Conservation (phyloP, 169 alveolate genomes). For the Plasmodium inui region DNA sequence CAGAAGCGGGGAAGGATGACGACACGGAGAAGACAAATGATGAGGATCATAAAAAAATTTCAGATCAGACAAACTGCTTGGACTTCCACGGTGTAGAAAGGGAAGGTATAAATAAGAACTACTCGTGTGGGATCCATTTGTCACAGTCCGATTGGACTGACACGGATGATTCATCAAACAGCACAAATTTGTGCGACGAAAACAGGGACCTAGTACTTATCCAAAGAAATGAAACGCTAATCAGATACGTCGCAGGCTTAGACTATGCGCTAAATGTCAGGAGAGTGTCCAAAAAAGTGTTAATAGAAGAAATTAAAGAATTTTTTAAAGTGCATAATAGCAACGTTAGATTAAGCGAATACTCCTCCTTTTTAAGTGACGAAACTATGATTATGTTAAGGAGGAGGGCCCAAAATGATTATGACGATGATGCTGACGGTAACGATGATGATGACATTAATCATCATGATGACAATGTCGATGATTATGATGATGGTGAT, state of each 20-base stretch:
- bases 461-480: background rate
- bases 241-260: constrained; percentile 45
- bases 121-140: background rate
- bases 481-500: background rate
- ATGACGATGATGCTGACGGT: background rate
- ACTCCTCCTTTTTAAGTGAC: constrained; percentile 37
- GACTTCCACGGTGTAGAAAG: background rate
- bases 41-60: background rate
- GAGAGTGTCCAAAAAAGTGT: constrained; percentile 36
- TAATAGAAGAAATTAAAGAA: constrained; percentile 65
- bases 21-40: background rate
- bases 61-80: background rate
- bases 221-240: constrained; percentile 19
- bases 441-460: background rate
- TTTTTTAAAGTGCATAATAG: constrained; percentile 64
- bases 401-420: constrained; percentile 3
- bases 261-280: constrained; percentile 67
- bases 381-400: constrained; percentile 34
- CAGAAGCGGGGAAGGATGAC: background rate
- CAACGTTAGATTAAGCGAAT: constrained; percentile 27
- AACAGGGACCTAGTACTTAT: background rate
- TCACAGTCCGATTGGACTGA: background rate
- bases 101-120: background rate
- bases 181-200: constrained; percentile 16
- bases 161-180: background rate